phyloP scores from a whole-genome alignment of 2,329 filamentous ascomycete genomes.

The Rasamsonia emersonii region DNA sequence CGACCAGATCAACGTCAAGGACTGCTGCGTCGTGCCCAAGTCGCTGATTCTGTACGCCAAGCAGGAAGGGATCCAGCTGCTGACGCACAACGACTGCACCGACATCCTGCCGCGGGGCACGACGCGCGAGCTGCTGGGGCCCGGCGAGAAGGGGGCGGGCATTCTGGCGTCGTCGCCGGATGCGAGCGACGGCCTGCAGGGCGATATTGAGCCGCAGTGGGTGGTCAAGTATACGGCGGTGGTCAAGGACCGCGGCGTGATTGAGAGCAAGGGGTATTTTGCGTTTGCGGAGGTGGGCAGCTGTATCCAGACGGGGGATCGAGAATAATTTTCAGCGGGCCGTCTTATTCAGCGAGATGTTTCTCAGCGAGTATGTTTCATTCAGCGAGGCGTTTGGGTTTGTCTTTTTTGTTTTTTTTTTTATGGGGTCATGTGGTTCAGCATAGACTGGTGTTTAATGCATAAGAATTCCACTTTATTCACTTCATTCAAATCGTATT shows the following conservation, averaged over 20 bases:
- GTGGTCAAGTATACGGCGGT: conserved; percentile 97
- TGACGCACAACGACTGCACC: conserved; percentile 90
- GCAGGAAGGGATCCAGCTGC: conserved; percentile 69
- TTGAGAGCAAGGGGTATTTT: conserved; percentile 98
- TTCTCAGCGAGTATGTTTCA: not conserved
- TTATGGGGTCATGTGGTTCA: conserved; percentile 2
- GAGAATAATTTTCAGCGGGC: conserved; percentile 2
- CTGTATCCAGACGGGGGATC: conserved; percentile 20
- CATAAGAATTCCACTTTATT: not conserved
- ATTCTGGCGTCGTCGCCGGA: conserved; percentile 58
- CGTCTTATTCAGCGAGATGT: not conserved
- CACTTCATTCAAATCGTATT: not conserved
- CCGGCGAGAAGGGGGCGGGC: conserved; percentile 62
- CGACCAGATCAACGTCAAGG: conserved; percentile 90
- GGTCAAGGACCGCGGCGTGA: conserved; percentile 84
- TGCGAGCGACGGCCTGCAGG: conserved; percentile 51
- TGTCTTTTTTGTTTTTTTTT: too few relatives aligned
- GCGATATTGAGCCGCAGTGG: conserved; percentile 81
- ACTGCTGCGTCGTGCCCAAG: conserved; percentile 93
- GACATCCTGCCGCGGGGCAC: conserved; percentile 84
- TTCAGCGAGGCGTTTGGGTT: conserved; percentile 7
- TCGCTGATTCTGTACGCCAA: conserved; percentile 79
- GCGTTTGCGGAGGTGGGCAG: conserved; percentile 65
- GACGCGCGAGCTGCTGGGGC: conserved; percentile 71
- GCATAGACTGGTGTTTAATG: not conserved